These are phyloP conservation scores for Eucalyptus fibrosa DNA, from an alignment of 345 rosid species.

Conservation along the genomic window DNA sequence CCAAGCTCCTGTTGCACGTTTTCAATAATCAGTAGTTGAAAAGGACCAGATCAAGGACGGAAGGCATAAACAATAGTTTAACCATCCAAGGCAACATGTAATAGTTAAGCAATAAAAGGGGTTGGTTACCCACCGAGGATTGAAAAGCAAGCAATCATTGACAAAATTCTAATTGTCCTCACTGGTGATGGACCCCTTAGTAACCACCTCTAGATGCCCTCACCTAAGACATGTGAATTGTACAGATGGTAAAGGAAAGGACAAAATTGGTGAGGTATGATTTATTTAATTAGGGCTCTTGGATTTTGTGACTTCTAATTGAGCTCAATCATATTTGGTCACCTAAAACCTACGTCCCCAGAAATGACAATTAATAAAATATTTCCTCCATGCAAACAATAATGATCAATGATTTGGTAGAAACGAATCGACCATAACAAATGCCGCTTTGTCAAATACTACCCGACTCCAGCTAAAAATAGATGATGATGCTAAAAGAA, in stretches of 20 bases:
- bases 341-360: not conserved
- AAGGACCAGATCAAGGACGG: not conserved
- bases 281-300: not conserved
- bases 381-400: not conserved
- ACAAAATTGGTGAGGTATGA: not conserved
- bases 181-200: not conserved
- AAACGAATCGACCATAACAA: not conserved
- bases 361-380: not conserved
- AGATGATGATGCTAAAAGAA: not conserved
- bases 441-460: not conserved
- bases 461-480: not conserved
- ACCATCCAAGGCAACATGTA: not conserved
- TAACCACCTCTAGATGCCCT: not conserved
- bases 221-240: not conserved
- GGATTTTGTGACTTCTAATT: not conserved
- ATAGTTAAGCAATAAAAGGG: not conserved
- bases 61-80: not conserved
- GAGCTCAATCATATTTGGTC: not conserved
- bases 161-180: not conserved
- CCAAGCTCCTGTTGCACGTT: conserved; percentile 35
- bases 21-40: not conserved
- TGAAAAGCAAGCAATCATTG: not conserved
- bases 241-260: not conserved
- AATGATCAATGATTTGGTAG: not conserved
- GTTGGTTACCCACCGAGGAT: not conserved